Conservation (phyloP, 2,329 filamentous ascomycete genomes). For the Decorospora gaudefroyi region DNA sequence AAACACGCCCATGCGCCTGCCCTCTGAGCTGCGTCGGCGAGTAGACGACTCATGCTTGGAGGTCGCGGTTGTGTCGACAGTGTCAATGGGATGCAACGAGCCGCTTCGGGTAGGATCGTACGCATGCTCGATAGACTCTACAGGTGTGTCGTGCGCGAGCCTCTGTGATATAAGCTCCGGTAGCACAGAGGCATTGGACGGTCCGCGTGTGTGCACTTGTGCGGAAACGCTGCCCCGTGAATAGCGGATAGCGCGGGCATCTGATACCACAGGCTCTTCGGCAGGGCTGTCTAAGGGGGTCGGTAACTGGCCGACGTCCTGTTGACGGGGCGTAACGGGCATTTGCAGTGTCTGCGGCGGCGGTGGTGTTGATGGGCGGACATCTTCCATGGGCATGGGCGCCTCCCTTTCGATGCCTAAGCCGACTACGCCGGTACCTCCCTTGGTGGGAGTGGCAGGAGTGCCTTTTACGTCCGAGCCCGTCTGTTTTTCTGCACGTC, state of each 20-base stretch:
- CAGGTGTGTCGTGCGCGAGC: conserved; percentile 34
- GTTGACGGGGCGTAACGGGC: conserved; percentile 23
- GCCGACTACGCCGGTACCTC: conserved; percentile 48
- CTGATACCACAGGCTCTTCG: conserved; percentile 55
- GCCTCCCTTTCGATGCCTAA: conserved; percentile 62
- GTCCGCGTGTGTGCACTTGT: conserved; percentile 53
- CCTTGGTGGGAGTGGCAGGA: conserved; percentile 64
- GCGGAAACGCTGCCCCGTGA: conserved; percentile 54
- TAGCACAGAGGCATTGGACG: conserved; percentile 59
- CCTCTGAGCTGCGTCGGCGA: conserved; percentile 43
- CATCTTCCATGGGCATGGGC: conserved; percentile 60
- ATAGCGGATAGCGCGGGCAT: conserved; percentile 55
- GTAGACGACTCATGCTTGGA: conserved; percentile 32
- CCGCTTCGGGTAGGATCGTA: conserved; percentile 40
- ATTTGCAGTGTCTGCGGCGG: conserved; percentile 27
- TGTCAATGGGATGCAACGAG: conserved; percentile 41
- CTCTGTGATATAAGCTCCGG: conserved; percentile 55
- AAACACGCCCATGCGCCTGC: conserved; percentile 44
- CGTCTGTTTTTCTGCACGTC: conserved; percentile 65
- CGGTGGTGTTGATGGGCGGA: conserved; percentile 47
- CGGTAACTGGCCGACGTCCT: conserved; percentile 37
- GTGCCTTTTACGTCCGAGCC: conserved; percentile 60
- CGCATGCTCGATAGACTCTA: conserved; percentile 51
- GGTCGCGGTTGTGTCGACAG: conserved; percentile 36
- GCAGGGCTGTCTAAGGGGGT: conserved; percentile 50